Base-by-base conservation (phyloP, 306 rosid genomes). In the Cyamopsis tetragonoloba region DNA sequence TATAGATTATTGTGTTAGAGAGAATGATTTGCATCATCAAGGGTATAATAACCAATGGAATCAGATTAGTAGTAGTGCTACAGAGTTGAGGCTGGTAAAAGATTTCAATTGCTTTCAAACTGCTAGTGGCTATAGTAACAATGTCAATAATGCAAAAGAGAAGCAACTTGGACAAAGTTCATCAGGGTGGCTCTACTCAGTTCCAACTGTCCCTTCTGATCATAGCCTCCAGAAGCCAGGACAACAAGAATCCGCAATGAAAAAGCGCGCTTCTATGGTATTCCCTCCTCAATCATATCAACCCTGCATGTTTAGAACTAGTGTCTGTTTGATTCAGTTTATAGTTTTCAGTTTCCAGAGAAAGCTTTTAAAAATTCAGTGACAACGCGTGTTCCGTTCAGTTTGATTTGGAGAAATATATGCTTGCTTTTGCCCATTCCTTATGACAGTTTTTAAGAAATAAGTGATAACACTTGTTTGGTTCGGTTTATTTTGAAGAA, bases 261-360 rank as follows among this genome's bases (percentile, higher is more conserved):
- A 79, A 17, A 88, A 84, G 66, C 93, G 93, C 13, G 78, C 62
- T 46, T 76, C 71, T 12, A 38, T 32, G 92, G 97, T 90, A 80
- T 11, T 19, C 20, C 37, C 51, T 23, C 20, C 31, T 20, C n/a
- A 35, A n/a, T 31, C 17, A 28, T 19, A 1, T 15, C 27, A 26
- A 2, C 6, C 3, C 27, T 0, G n/a, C 35, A 10, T 49, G 39
- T 54, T 62, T 27, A 6, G 5, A 15, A 31, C 7, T 59, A 67
- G n/a, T n/a, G n/a, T n/a, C n/a, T n/a, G n/a, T n/a, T n/a, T n/a
- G n/a, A n/a, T n/a, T n/a, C n/a, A n/a, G n/a, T n/a, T n/a, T n/a
- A n/a, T n/a, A n/a, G n/a, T n/a, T n/a, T n/a, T n/a, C n/a, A n/a
- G n/a, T n/a, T n/a, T n/a, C n/a, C n/a, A n/a, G n/a, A n/a, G n/a